Evolutionary conservation across 768 basidiomycete genomes (phyloP).

Genomic region (Boletellus emodensis): DNA sequence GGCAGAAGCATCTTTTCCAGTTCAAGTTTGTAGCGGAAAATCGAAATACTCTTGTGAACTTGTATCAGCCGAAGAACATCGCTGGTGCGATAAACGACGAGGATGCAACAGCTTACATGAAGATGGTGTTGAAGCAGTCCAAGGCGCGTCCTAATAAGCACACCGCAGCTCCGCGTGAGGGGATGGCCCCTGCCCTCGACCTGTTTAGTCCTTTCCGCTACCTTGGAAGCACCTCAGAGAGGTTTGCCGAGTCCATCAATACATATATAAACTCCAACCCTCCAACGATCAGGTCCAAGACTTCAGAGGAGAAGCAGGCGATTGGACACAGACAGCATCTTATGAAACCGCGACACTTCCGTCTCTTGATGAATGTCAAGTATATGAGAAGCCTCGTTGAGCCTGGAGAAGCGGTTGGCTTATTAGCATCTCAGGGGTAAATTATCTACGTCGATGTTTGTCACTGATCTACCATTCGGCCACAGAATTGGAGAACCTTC

Average conservation of each 20-base stretch:
- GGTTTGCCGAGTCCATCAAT: slow-evolving; percentile 77
- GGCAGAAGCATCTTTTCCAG: slow-evolving; percentile 91
- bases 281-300: slow-evolving; percentile 41
- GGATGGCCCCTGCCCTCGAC: slow-evolving; percentile 69
- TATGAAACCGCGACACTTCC: slow-evolving; percentile 59
- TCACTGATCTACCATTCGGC: slow-evolving; percentile 1
- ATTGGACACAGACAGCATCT: slow-evolving; percentile 45
- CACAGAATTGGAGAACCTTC: slow-evolving; percentile 94
- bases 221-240: slow-evolving; percentile 90
- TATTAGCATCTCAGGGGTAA: slow-evolving; percentile 95
- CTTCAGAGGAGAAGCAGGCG: slow-evolving; percentile 35
- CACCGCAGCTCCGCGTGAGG: slow-evolving; percentile 49
- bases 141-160: slow-evolving; percentile 40
- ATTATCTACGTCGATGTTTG: slow-evolving; percentile 19
- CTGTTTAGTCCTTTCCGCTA: slow-evolving; percentile 73
- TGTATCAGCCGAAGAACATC: slow-evolving; percentile 60
- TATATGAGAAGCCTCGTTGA: slow-evolving; percentile 93
- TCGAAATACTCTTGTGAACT: slow-evolving; percentile 69
- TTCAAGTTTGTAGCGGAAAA: slow-evolving; percentile 94
- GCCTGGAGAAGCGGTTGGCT: slow-evolving; percentile 96
- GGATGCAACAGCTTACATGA: slow-evolving; percentile 76
- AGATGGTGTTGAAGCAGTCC: slow-evolving; percentile 79
- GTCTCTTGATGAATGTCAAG: slow-evolving; percentile 81
- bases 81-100: slow-evolving; percentile 58
- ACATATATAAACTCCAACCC: slow-evolving; percentile 78